Percentiles rank a stretch among this genome's conserved stretches.
Conservation (phyloP, 495 filamentous ascomycete genomes). For the Neurospora sp. region DNA sequence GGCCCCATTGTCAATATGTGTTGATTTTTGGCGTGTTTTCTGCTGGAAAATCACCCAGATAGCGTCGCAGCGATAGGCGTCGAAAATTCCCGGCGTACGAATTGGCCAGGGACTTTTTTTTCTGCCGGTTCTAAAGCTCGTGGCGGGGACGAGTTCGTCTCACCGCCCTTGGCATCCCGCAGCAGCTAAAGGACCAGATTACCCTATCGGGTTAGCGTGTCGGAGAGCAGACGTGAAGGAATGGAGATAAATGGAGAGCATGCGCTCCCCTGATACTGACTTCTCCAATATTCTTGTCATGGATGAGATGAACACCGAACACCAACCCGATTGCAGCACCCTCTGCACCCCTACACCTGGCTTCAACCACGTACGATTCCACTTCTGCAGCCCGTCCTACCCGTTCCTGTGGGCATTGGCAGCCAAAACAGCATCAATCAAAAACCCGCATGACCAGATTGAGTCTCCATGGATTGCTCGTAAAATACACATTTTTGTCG, state of each 20-base stretch:
- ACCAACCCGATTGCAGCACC: background rate
- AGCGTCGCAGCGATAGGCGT: background rate
- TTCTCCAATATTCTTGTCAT: background rate
- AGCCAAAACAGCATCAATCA: background rate
- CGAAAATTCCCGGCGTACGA: slow-evolving; percentile 10
- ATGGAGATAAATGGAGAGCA: background rate
- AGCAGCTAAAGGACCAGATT: background rate
- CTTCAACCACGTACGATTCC: background rate
- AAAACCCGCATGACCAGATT: background rate
- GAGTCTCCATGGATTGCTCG: background rate
- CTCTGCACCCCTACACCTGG: background rate
- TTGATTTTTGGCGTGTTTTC: slow-evolving; percentile 11
- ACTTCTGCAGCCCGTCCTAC: background rate
- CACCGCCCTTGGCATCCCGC: slow-evolving; percentile 13
- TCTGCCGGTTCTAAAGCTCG: slow-evolving; percentile 17
- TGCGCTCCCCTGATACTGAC: background rate
- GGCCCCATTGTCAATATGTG: slow-evolving; percentile 27
- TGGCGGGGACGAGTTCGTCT: slow-evolving; percentile 10
- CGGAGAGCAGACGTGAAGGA: background rate
- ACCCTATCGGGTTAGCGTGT: background rate
- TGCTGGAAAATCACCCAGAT: background rate
- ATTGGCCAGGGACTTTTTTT: slow-evolving; percentile 18
- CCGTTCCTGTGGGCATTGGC: background rate
- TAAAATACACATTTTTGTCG: background rate
- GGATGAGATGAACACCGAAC: background rate